phyloP scores from a whole-genome alignment of 805 yeast genomes.

The Candida taoyuanica region DNA sequence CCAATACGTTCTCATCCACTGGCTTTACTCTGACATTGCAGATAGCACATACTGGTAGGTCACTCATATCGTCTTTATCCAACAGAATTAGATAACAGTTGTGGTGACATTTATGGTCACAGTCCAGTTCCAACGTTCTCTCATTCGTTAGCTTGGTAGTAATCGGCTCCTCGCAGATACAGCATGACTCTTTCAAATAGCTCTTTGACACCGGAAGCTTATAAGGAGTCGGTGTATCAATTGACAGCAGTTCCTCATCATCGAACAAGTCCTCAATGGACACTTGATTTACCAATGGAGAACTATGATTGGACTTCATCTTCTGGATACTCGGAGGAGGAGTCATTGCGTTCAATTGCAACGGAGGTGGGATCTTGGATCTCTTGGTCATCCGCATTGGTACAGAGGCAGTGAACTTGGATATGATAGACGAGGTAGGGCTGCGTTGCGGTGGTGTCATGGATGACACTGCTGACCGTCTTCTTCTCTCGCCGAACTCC shows the following conservation, averaged over 20 bases:
- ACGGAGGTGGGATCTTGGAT: constrained; percentile 22
- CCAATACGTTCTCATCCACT: constrained; percentile 25
- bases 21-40: constrained; percentile 28
- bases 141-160: constrained; percentile 38
- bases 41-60: constrained; percentile 26
- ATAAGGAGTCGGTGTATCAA: constrained; percentile 9
- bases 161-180: constrained; percentile 42
- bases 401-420: constrained; percentile 9
- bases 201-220: constrained; percentile 8
- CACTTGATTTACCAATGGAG: constrained; percentile 2
- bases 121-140: constrained; percentile 35
- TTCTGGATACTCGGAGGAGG: constrained; percentile 22
- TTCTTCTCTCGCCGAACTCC: constrained; percentile 10
- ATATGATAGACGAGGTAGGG: background rate
- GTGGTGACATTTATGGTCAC: constrained; percentile 42
- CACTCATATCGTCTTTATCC: constrained; percentile 16
- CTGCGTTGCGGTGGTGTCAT: constrained; percentile 4
- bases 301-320: background rate
- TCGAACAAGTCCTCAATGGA: background rate
- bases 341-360: constrained; percentile 18
- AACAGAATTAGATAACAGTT: constrained; percentile 36
- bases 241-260: no score
- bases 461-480: constrained; percentile 3
- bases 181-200: constrained; percentile 31
- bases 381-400: constrained; percentile 20